These are phyloP conservation scores for Thymus mandschuricus DNA, from an alignment of 257 asterid species.

Conservation along the genomic window DNA sequence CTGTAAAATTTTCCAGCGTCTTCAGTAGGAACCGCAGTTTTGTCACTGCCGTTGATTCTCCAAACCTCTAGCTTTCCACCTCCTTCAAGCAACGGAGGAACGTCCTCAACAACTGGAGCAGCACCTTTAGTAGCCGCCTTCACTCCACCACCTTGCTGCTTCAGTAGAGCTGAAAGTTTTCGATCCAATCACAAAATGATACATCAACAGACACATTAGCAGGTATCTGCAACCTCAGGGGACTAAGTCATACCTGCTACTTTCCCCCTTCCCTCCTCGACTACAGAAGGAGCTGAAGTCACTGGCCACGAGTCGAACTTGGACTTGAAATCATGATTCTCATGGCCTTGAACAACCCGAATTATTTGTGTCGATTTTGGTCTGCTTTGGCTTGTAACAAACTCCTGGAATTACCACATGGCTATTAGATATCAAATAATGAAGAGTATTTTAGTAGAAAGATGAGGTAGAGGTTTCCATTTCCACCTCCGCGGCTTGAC, in stretches of 20 bases:
- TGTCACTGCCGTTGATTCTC: conserved; percentile 73
- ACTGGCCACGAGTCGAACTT: conserved; percentile 94
- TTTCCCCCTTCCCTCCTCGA: conserved; percentile 98
- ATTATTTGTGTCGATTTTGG: conserved; percentile 83
- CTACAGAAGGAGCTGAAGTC: conserved; percentile 70
- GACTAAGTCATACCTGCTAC: conserved; percentile 78
- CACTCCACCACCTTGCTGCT: conserved; percentile 90
- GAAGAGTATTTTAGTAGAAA: conserved; percentile 7
- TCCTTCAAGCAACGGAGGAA: conserved; percentile 89
- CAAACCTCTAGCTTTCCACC: conserved; percentile 97
- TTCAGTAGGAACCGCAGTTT: conserved; percentile 73
- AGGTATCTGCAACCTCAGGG: conserved; percentile 20
- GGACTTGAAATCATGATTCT: conserved; percentile 89
- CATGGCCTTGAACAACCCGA: conserved; percentile 91
- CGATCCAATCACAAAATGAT: conserved; percentile 9
- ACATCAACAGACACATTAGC: conserved; percentile 22
- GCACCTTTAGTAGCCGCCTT: conserved; percentile 81
- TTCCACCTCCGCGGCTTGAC: conserved; percentile 84
- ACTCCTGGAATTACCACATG: conserved; percentile 58
- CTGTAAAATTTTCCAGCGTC: conserved; percentile 88
- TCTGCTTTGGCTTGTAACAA: conserved; percentile 73
- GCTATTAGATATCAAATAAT: conserved; percentile 33
- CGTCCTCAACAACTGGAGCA: conserved; percentile 75
- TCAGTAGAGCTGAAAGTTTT: conserved; percentile 69
- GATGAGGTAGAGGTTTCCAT: conserved; percentile 26